These are phyloP conservation scores for Phialophora expanda DNA, from an alignment of 2,329 filamentous ascomycete species.

Conservation along the genomic window DNA sequence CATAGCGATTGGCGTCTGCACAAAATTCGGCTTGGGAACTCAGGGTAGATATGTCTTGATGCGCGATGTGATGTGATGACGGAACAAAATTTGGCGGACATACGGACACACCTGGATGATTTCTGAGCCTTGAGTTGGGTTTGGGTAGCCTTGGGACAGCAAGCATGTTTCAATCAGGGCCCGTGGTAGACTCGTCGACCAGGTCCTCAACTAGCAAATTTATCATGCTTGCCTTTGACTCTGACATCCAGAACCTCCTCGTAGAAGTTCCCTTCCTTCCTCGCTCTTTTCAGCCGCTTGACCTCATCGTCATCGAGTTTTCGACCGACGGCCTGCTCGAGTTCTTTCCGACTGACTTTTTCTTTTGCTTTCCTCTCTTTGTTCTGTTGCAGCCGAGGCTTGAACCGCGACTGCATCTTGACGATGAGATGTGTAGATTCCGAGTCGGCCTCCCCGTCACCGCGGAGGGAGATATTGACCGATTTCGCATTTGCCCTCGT, in stretches of 20 bases:
- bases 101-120: neutral
- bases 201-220: constrained; percentile 59
- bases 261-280: constrained; percentile 86
- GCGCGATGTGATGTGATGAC: constrained; percentile 16
- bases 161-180: neutral
- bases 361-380: constrained; percentile 84
- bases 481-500: constrained; percentile 29
- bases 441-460: constrained; percentile 33
- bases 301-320: constrained; percentile 84
- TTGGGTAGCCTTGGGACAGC: neutral
- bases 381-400: constrained; percentile 76
- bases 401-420: constrained; percentile 94
- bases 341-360: constrained; percentile 83
- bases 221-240: constrained; percentile 92
- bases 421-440: constrained; percentile 55
- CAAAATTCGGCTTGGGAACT: neutral
- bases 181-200: neutral
- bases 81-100: constrained; percentile 12
- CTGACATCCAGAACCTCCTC: constrained; percentile 84
- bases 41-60: constrained; percentile 18
- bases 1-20: constrained; percentile 32
- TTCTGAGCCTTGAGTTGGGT: neutral
- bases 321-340: constrained; percentile 80
- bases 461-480: constrained; percentile 36
- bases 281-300: constrained; percentile 77